Evolutionary conservation across 2,329 filamentous ascomycete species (phyloP), one percentile per base, ranked within the genome.

Genomic region (Fusarium begoniae): DNA sequence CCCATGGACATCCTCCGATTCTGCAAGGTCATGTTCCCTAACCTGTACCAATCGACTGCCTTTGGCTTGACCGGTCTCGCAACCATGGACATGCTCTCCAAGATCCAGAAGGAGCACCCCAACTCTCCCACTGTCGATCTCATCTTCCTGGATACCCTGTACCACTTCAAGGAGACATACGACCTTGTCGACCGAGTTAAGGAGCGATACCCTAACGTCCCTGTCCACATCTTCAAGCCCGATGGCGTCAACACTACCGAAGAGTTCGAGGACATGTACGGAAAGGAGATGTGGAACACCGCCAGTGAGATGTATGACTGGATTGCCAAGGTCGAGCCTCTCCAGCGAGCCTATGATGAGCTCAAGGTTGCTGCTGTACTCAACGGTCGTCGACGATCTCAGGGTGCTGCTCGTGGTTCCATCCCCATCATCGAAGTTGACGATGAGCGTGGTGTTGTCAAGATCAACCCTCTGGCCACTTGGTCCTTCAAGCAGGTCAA

Each of bases 311-410:
- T 96, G 79, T 99, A 99, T 84, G 96, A 99, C 88, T 98, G 94
- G 88, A 88, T 96, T 72, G 96, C 95, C 85, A 99, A 99, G 87
- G 96, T 99, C 55, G 96, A 99, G 87, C 96, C 96, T 22, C 94
- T 95, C 63, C 92, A 98, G 84, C 91, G 96, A 70, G 94, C 96
- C 12, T 98, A 98, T 84, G 87, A 91, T 24, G 93, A 97, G 73
- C 90, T 98, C 67, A 90, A 93, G 79, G 95, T 98, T 64, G 92
- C 93, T 65, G 96, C 96, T 60, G 94, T 98, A 59, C 88, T 99
- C 74, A 99, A 96, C 51, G 96, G 96, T 60, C 94, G 96, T 67
- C 91, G 96, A 71, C 91, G 94, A 76, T 97, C 94, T 73, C 96
- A 99, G 84, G 96, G 96, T 72, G 96, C 95, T 73, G 94, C 96